A percentile compares a stretch with the other conserved stretches of the same genome.
Evolutionary conservation across 2,329 filamentous ascomycete genomes (phyloP).

Genomic region (Pestalotiopsis sp.): DNA sequence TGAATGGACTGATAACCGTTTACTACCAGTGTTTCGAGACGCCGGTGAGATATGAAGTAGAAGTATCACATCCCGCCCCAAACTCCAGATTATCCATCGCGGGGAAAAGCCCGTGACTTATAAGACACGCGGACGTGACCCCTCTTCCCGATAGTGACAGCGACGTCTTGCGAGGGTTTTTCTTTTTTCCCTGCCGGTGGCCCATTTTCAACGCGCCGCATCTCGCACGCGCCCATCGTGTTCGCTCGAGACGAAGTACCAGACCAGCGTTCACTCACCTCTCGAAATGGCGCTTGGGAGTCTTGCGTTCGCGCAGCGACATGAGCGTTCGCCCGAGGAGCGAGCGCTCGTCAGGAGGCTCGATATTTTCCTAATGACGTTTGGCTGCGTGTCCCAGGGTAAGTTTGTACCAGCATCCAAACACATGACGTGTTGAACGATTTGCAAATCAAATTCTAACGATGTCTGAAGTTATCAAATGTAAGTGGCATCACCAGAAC

Average conservation of each 20-base stretch:
- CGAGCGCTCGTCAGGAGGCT: slow-evolving; percentile 33
- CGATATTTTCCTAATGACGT: slow-evolving; percentile 38
- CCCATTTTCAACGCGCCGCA: neutral
- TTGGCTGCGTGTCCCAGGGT: slow-evolving; percentile 37
- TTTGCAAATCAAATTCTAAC: neutral
- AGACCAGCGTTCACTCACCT: neutral
- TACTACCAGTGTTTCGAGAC: neutral
- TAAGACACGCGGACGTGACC: neutral
- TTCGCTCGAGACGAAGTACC: neutral
- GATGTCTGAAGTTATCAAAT: slow-evolving; percentile 25
- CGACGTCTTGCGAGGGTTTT: neutral
- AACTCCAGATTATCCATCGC: neutral
- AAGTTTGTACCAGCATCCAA: neutral
- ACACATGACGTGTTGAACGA: neutral
- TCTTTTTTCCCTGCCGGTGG: neutral
- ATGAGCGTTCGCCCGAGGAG: slow-evolving; percentile 32
- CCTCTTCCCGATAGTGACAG: neutral
- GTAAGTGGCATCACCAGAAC: slow-evolving; percentile 12
- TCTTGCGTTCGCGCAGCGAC: slow-evolving; percentile 24
- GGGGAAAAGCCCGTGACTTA: neutral
- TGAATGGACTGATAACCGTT: neutral
- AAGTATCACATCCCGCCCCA: neutral
- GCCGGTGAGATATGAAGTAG: neutral
- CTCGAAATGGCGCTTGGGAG: slow-evolving; percentile 12
- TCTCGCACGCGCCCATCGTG: neutral